Percentiles rank a stretch among this genome's conserved stretches.
phyloP scores from a whole-genome alignment of 2,329 filamentous ascomycete genomes.

The Ophiocordyceps robertsii region DNA sequence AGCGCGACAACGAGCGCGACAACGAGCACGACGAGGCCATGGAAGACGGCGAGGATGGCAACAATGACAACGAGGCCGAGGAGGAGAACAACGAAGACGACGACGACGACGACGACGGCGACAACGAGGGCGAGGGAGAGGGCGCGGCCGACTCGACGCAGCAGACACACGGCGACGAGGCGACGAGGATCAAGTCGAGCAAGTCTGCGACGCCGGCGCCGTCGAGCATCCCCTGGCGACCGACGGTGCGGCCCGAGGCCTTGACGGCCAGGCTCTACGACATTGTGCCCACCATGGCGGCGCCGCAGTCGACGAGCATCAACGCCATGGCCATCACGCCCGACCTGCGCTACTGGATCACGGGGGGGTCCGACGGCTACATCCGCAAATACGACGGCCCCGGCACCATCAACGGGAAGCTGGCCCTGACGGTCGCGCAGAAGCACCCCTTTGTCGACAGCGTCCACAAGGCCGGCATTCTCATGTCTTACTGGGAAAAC shows the following conservation, averaged over 20 bases:
- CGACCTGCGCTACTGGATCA: slow-evolving; percentile 91
- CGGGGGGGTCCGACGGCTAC: slow-evolving; percentile 86
- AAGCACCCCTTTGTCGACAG: slow-evolving; percentile 94
- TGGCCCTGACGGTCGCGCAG: slow-evolving; percentile 87
- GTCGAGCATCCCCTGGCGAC: slow-evolving; percentile 25
- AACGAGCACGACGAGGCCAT: slow-evolving; percentile 44
- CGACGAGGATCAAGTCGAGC: slow-evolving; percentile 5
- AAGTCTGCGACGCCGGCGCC: slow-evolving; percentile 17
- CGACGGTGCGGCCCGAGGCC: slow-evolving; percentile 61
- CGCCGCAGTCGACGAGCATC: slow-evolving; percentile 88
- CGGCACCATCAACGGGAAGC: slow-evolving; percentile 88
- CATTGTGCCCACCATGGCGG: slow-evolving; percentile 92
- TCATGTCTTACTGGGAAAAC: slow-evolving; percentile 98
- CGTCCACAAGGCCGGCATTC: slow-evolving; percentile 84
- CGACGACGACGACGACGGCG: slow-evolving; percentile 20
- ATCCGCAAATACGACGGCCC: slow-evolving; percentile 95
- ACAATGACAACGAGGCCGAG: slow-evolving; percentile 23
- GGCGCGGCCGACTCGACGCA: slow-evolving; percentile 17
- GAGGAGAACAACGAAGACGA: slow-evolving; percentile 22
- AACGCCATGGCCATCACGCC: slow-evolving; percentile 86
- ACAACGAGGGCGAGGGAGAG: slow-evolving; percentile 27
- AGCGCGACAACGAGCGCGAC: slow-evolving; percentile 33
- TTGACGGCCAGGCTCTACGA: slow-evolving; percentile 74
- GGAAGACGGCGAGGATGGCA: slow-evolving; percentile 32
- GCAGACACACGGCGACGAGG: slow-evolving; percentile 8